A percentile compares a stretch with the other conserved stretches of the same genome.
phyloP scores from a whole-genome alignment of 2,329 filamentous ascomycete species.

The Nakataea oryzae region DNA sequence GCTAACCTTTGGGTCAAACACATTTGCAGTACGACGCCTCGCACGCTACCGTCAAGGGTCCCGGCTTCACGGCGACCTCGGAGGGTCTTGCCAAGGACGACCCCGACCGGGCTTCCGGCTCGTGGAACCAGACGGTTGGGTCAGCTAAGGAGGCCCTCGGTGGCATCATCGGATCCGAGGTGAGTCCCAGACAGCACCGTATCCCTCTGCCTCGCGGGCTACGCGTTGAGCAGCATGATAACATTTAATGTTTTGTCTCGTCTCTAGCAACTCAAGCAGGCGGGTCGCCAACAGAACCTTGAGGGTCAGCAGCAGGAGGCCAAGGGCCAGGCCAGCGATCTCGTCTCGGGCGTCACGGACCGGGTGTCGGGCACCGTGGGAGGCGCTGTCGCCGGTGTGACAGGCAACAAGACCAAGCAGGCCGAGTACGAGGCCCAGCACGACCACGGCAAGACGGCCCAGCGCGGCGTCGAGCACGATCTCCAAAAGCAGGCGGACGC shows the following conservation, averaged over 20 bases:
- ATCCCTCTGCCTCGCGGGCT: background rate
- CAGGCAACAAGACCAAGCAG: conserved; percentile 58
- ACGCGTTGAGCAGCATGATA: too few species aligned
- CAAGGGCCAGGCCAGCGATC: conserved; percentile 68
- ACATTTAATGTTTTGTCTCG: background rate
- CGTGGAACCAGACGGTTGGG: conserved; percentile 85
- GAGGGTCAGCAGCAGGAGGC: conserved; percentile 76
- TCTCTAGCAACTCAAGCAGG: conserved; percentile 53
- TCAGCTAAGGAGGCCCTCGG: conserved; percentile 75
- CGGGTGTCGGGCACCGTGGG: conserved; percentile 61
- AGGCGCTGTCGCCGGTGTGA: conserved; percentile 58
- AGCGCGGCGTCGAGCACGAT: conserved; percentile 75
- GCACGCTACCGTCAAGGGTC: conserved; percentile 64
- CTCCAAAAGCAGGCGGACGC: conserved; percentile 61
- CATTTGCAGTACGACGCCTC: conserved; percentile 65
- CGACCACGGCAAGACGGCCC: conserved; percentile 68
- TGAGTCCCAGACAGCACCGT: conserved; percentile 15
- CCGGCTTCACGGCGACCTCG: conserved; percentile 57
- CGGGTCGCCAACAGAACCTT: conserved; percentile 68
- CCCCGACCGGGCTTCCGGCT: conserved; percentile 59
- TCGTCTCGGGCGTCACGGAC: conserved; percentile 54
- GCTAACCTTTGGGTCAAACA: too few species aligned
- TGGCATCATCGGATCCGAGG: conserved; percentile 63
- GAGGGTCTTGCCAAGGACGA: conserved; percentile 63
- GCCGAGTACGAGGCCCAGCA: conserved; percentile 58